Base-by-base conservation (phyloP, 2,329 filamentous ascomycete genomes). In the Nakataea oryzae region DNA sequence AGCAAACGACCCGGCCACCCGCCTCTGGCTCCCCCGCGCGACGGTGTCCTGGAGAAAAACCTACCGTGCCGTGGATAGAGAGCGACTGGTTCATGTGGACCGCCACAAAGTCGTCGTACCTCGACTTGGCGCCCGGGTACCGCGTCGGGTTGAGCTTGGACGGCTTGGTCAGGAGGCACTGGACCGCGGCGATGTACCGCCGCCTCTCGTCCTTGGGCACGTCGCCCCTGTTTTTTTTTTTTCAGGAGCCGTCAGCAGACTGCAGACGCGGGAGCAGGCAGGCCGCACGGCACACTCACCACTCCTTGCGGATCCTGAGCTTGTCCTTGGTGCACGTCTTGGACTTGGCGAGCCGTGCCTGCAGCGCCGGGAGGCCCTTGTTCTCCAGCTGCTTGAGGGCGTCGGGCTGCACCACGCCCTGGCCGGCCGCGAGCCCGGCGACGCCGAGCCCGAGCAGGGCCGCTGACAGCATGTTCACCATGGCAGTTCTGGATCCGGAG, bases 51-150 rank as follows among this genome's bases (percentile, higher is more conserved):
- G n/a, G n/a, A n/a, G n/a, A n/a, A n/a, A n/a, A n/a, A 65, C 68
- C 26, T 29, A 69, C 69, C 8, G 72, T 74, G 59, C 64, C 64
- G 61, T 74, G 69, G 62, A 72, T 71, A 30, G 58, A 63, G 61
- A 69, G 56, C 7, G 67, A 71, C 66, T 70, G 72, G 67, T 74
- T 73, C 65, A 75, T 72, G 65, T 75, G 73, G 21, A 73, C 70
- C 47, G 69, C 72, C 8, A 74, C 72, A 65, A 75, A 75, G 68
- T 75, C 74, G 50, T 61, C 59, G 7, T 61, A 61, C 26, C 60
- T 24, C 2, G 67, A 68, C 65, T 68, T 70, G 61, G 70, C 68
- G 24, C 72, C 73, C 8, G 72, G 71, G 59, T 67, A 72, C 66
- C 69, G 63, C 11, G 59, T 63, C 4, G 65, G 63, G 60, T 70